phyloP scores from a whole-genome alignment of 768 basidiomycete genomes.

The Lentinula boryana region DNA sequence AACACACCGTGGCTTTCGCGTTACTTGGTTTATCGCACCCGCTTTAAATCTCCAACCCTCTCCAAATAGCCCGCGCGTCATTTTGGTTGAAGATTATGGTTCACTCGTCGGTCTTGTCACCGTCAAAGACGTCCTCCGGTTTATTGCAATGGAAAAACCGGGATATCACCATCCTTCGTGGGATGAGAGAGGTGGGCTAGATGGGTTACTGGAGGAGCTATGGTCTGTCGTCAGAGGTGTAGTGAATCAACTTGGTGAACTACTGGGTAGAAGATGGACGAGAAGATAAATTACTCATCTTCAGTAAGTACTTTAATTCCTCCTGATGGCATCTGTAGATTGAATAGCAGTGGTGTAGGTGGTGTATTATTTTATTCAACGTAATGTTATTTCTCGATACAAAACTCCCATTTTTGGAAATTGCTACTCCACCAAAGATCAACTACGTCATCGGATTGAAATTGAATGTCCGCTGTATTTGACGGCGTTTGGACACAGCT shows the following conservation, averaged over 20 bases:
- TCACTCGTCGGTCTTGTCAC: constrained; percentile 81
- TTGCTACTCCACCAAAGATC: not conserved
- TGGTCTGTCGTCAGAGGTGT: constrained; percentile 48
- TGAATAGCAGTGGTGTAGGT: not conserved
- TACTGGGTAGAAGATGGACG: not conserved
- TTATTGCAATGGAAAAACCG: constrained; percentile 61
- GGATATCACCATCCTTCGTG: constrained; percentile 43
- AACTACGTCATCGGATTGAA: constrained; percentile 2
- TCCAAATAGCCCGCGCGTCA: constrained; percentile 78
- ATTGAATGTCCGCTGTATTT: not conserved
- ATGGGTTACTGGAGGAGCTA: constrained; percentile 54
- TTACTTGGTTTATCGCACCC: not conserved
- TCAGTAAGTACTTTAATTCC: constrained; percentile 14
- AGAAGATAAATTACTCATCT: not conserved
- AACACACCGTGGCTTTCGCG: not conserved
- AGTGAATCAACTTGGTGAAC: constrained; percentile 13
- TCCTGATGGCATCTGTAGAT: constrained; percentile 15
- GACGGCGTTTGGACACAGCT: not conserved
- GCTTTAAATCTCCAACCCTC: not conserved
- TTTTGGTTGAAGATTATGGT: constrained; percentile 87
- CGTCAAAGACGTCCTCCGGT: constrained; percentile 91
- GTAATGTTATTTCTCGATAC: not conserved
- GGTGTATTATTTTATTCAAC: not conserved
- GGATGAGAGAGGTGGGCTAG: constrained; percentile 61
- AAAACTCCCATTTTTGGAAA: not conserved